Evolutionary conservation across 768 basidiomycete genomes (phyloP).

Genomic region (Agrocybe pediades): DNA sequence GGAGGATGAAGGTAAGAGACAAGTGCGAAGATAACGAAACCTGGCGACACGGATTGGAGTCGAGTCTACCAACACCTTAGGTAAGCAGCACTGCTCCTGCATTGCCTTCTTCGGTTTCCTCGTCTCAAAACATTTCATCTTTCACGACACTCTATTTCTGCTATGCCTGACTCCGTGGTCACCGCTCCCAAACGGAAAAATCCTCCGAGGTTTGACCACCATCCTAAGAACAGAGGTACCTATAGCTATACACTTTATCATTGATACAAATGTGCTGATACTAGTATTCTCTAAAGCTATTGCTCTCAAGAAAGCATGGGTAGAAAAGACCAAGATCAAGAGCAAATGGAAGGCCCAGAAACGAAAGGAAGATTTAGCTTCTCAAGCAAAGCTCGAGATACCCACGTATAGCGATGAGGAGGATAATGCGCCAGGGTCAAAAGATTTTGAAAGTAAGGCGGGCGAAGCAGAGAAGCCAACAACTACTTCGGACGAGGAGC

Average conservation of each 20-base stretch:
- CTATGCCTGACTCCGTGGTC: slow-evolving; percentile 24
- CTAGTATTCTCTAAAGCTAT: slow-evolving; percentile 51
- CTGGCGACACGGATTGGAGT: slow-evolving; percentile 14
- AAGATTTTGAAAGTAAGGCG: neutral
- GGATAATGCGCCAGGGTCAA: neutral
- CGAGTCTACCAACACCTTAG: slow-evolving; percentile 18
- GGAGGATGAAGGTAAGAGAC: slow-evolving; percentile 21
- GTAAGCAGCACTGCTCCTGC: slow-evolving; percentile 25
- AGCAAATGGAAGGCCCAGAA: slow-evolving; percentile 78
- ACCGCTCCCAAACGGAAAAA: slow-evolving; percentile 48
- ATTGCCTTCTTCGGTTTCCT: slow-evolving; percentile 12
- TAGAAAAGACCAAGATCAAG: slow-evolving; percentile 75
- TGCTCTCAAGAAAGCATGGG: slow-evolving; percentile 78
- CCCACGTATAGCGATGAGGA: slow-evolving; percentile 19
- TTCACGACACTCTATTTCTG: slow-evolving; percentile 12
- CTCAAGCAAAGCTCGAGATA: slow-evolving; percentile 18
- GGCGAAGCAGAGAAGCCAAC: neutral
- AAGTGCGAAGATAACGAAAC: slow-evolving; percentile 14
- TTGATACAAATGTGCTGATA: neutral
- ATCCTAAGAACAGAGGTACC: slow-evolving; percentile 67
- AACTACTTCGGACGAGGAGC: neutral
- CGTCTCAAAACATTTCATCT: slow-evolving; percentile 2
- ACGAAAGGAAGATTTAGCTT: slow-evolving; percentile 39
- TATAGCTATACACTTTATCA: slow-evolving; percentile 10
- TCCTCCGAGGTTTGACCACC: slow-evolving; percentile 73